Conservation (phyloP, 2,329 filamentous ascomycete species). For the Cladophialophora exuberans region DNA sequence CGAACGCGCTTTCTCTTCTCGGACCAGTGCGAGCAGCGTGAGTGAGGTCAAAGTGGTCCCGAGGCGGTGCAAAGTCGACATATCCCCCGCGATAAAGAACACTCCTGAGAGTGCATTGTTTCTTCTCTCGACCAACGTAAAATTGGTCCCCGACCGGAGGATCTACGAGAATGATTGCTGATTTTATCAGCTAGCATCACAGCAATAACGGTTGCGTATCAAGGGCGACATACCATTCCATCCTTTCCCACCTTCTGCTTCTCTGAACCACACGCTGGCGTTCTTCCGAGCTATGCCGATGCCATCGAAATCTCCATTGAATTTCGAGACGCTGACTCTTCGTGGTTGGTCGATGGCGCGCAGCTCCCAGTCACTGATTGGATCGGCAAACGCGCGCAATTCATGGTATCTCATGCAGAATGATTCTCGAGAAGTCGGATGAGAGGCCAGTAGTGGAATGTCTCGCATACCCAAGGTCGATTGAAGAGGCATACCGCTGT, state of each 20-base stretch:
- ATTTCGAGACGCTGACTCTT: constrained; percentile 3
- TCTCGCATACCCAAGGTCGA: neutral
- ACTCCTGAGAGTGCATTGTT: neutral
- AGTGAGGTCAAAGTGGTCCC: neutral
- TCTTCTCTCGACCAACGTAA: neutral
- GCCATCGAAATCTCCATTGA: constrained; percentile 4
- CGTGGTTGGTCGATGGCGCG: neutral
- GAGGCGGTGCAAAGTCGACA: constrained; percentile 2
- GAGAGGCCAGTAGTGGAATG: neutral
- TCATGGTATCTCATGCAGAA: constrained; percentile 6
- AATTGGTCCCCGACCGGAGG: constrained; percentile 6
- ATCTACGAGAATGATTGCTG: constrained; percentile 9
- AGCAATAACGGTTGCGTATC: neutral
- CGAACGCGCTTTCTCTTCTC: neutral
- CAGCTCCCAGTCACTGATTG: constrained; percentile 4
- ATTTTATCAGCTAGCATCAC: neutral
- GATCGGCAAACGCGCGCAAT: neutral
- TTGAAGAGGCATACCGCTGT: neutral
- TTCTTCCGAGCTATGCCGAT: constrained; percentile 1
- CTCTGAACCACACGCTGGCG: neutral
- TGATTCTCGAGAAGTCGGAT: constrained; percentile 1
- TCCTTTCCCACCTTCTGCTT: neutral
- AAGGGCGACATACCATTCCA: constrained; percentile 4
- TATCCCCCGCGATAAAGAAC: constrained; percentile 10
- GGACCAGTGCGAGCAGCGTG: neutral